Base-by-base conservation (phyloP, 169 alveolate genomes). In the Plasmodium gallinaceum region DNA sequence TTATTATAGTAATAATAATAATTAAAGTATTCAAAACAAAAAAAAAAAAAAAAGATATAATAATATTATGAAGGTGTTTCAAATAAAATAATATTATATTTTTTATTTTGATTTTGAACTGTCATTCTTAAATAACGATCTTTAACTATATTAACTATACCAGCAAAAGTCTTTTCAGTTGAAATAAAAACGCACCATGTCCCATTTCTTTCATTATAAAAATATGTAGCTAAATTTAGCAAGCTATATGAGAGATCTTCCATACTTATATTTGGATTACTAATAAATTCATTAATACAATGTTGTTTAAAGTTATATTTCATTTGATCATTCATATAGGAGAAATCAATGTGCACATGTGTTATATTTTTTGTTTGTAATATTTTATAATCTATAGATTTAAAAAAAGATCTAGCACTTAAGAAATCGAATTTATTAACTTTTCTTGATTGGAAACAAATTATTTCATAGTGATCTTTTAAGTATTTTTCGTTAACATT, bases 181-280 rank as follows among this genome's bases (percentile, higher is more conserved):
- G 92, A 70, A 16, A 86, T 65, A 61, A 86, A 86, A 37, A 86
- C 92, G 26, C 92, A 86, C 92, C 92, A 86, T 37, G 92, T 58
- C 5, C 92, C 92, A 12, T 45, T 22, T 2, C 54, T 57, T 32
- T 58, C 69, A 24, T 70, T 62, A 64, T 86, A 86, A 61, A 86
- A 86, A 64, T 86, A 61, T 3, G 87, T 86, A 5, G 92, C 92
- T 22, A 86, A 39, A 32, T 71, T 57, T 20, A 86, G 58, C n/a
- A 86, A 46, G 52, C 87, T 69, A 16, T 54, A 43, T 58, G 70
- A 43, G 18, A 86, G 26, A 7, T 86, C 76, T 4, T 86, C 88
- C 75, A 70, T 86, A 43, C n/a, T 54, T 42, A 86, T 86, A 32
- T 60, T 24, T 0, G 75, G 87, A n/a, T 86, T 60, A 46, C 58